Evolutionary conservation across 2,329 filamentous ascomycete genomes (phyloP), one percentile per base, ranked within the genome.

Genomic region (Metarhizium brunneum): DNA sequence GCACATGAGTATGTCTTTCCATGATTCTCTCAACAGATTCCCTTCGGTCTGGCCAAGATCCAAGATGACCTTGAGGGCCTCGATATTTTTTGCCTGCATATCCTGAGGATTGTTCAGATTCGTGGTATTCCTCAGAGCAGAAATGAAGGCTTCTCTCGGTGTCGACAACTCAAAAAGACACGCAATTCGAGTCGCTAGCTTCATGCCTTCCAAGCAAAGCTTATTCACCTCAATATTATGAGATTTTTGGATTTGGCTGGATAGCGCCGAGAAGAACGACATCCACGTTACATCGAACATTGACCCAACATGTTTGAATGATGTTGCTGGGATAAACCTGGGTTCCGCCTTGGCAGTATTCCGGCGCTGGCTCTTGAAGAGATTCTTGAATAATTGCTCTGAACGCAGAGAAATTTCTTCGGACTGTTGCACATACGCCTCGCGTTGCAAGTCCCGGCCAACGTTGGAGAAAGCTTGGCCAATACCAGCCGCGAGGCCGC

Each of bases 231-330:
- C 91, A 4, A 96, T 77, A 65, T 96, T 96, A 62, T 95, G 89
- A 0, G 90, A 88, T 66, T 96, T 92, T 64, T 97, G 94, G 68
- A 94, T 92, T 62, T 95, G 89, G 52, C 89, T 92, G 1, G 92
- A 96, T 30, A 99, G 80, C 0, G 92, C 92, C 5, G 92, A 97
- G 65, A 99, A 87, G 70, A 96, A 95, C 10, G 92, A 96, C 92
- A 97, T 99, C 94, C 94, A 99, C 0, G 91, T 95, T 29, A 96
- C 91, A 64, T 96, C 92, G 66, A 99, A 97, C 94, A 99, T 99
- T 0, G 94, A 91, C 0, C 94, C 94, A 52, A 96, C 88, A 69
- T 99, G 94, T 64, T 90, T 92, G 68, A 90, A 92, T 0, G 92
- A 97, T 1, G 90, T 94, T 3, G 94, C 94, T 1, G 90, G 88